Evolutionary conservation across 441 rosid species (phyloP).

Genomic region (Mallotus repandus): DNA sequence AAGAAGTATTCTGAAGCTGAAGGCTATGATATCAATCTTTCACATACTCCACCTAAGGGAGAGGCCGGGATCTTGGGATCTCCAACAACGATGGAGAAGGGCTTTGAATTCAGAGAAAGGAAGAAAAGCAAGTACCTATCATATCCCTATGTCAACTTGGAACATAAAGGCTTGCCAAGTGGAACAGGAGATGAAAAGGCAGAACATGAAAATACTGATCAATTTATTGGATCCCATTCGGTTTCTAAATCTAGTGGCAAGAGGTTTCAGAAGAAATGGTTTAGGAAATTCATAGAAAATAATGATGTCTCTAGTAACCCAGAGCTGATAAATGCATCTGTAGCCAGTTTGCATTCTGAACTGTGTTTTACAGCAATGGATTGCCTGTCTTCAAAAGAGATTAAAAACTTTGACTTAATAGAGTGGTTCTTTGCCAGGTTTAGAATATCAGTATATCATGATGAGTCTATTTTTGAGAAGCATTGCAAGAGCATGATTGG

Average conservation of each 20-base stretch:
- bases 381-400: constrained; percentile 40
- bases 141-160: constrained; percentile 60
- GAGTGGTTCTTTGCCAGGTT: constrained; percentile 84
- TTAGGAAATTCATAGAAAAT: constrained; percentile 41
- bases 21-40: constrained; percentile 19
- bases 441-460: constrained; percentile 63
- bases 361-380: constrained; percentile 56
- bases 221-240: constrained; percentile 45
- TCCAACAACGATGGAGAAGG: constrained; percentile 23
- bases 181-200: constrained; percentile 35
- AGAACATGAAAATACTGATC: constrained; percentile 23
- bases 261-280: constrained; percentile 59
- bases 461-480: constrained; percentile 56
- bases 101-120: constrained; percentile 50
- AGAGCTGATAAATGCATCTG: constrained; percentile 45
- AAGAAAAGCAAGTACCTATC: constrained; percentile 73
- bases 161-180: constrained; percentile 24
- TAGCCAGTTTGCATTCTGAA: constrained; percentile 51
- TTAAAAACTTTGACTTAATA: constrained; percentile 34
- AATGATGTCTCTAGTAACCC: constrained; percentile 41
- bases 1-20: constrained; percentile 29
- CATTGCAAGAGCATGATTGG: constrained; percentile 49
- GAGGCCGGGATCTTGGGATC: constrained; percentile 8
- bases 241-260: constrained; percentile 49
- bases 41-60: constrained; percentile 18